These are phyloP conservation scores for Candida ascalaphidarum DNA, from an alignment of 805 yeast genomes.

Conservation along the genomic window DNA sequence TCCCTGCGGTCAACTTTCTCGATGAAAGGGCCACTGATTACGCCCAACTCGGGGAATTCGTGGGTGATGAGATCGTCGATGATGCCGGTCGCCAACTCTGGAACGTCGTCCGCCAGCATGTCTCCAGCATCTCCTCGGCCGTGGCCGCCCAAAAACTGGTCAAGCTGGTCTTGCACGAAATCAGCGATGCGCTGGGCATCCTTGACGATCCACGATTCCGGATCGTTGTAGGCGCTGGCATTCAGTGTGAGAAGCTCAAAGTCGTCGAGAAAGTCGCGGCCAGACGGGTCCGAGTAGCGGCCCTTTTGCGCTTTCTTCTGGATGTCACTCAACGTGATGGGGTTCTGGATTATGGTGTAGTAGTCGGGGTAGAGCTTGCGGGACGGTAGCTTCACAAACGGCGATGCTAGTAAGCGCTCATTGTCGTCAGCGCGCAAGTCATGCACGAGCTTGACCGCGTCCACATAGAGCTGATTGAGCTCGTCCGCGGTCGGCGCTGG, in stretches of 20 bases:
- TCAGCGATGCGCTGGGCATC: slow-evolving; percentile 53
- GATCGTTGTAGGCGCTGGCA: slow-evolving; percentile 32
- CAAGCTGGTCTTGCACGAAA: slow-evolving; percentile 44
- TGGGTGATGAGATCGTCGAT: slow-evolving; percentile 34
- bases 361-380: slow-evolving; percentile 78
- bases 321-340: slow-evolving; percentile 26
- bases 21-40: slow-evolving; percentile 62
- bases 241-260: slow-evolving; percentile 28
- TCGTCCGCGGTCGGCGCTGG: slow-evolving; percentile 11
- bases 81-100: slow-evolving; percentile 12
- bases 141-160: slow-evolving; percentile 18
- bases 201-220: slow-evolving; percentile 48
- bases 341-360: slow-evolving; percentile 40
- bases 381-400: slow-evolving; percentile 52
- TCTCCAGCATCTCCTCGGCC: slow-evolving; percentile 2
- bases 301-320: slow-evolving; percentile 32
- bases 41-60: slow-evolving; percentile 41
- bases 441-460: slow-evolving; percentile 22
- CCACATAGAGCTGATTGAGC: slow-evolving; percentile 16
- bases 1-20: slow-evolving; percentile 61
- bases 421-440: slow-evolving; percentile 22
- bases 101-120: slow-evolving; percentile 11
- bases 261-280: slow-evolving; percentile 30
- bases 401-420: slow-evolving; percentile 13
- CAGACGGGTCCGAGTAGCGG: slow-evolving; percentile 25